Evolutionary conservation across 495 filamentous ascomycete genomes (phyloP).

Genomic region (Lasiosphaeria ovina): DNA sequence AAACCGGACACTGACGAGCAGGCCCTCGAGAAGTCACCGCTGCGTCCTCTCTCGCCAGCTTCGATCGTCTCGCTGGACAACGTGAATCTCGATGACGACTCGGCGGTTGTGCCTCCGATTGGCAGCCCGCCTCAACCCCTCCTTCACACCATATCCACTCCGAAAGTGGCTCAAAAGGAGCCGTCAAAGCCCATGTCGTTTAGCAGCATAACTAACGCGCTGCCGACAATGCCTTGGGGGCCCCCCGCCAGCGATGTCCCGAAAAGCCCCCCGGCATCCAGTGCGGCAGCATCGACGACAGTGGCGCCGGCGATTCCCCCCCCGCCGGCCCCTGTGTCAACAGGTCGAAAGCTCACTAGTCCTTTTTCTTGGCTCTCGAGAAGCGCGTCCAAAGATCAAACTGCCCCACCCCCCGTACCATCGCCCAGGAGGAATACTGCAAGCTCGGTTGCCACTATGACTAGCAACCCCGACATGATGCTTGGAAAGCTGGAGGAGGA

Average conservation of each 20-base stretch:
- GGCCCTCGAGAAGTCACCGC: conserved; percentile 15
- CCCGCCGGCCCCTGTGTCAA: conserved; percentile 28
- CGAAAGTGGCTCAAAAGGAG: conserved; percentile 19
- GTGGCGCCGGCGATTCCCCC: conserved; percentile 16
- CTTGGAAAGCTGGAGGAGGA: conserved; percentile 68
- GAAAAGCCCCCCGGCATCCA: conserved; percentile 32
- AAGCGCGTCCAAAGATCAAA: conserved; percentile 62
- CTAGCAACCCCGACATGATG: conserved; percentile 72
- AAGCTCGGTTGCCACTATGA: conserved; percentile 69
- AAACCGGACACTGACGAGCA: conserved; percentile 19
- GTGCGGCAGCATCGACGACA: conserved; percentile 39
- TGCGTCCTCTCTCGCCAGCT: conserved; percentile 58
- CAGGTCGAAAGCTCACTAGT: conserved; percentile 67
- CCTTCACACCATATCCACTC: conserved; percentile 9
- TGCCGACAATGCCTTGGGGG: conserved; percentile 58
- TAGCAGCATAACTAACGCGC: conserved; percentile 44
- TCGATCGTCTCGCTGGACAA: conserved; percentile 58
- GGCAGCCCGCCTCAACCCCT: conserved; percentile 15
- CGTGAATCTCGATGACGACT: conserved; percentile 62
- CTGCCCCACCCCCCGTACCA: conserved; percentile 49
- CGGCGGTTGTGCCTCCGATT: conserved; percentile 15
- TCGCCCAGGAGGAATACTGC: conserved; percentile 64
- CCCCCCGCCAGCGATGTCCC: conserved; percentile 40
- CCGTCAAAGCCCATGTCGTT: conserved; percentile 42
- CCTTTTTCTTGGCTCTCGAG: conserved; percentile 87